Conservation (phyloP, 1,284 basidiomycete genomes). For the Pascua sp. region DNA sequence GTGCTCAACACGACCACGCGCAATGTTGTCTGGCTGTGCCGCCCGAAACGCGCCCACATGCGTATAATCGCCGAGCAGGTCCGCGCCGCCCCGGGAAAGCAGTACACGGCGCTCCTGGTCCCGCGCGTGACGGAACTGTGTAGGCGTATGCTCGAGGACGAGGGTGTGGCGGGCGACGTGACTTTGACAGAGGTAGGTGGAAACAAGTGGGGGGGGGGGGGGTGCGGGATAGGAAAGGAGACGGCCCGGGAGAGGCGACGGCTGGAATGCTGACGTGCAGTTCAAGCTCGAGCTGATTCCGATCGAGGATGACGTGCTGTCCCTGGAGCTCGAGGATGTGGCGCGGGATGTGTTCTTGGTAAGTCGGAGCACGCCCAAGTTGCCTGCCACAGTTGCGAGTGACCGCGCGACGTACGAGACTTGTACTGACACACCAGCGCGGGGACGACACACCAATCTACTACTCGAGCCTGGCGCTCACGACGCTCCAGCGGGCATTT, state of each 20-base stretch:
- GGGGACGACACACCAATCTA: constrained; percentile 90
- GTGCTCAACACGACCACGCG: constrained; percentile 76
- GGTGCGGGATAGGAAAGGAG: no score
- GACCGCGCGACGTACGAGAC: not conserved
- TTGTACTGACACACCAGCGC: constrained; percentile 56
- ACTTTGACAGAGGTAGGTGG: constrained; percentile 61
- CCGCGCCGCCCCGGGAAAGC: constrained; percentile 30
- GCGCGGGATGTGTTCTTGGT: constrained; percentile 85
- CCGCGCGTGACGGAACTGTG: constrained; percentile 84
- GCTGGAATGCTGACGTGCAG: constrained; percentile 13
- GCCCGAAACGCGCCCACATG: constrained; percentile 79
- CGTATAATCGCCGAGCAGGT: constrained; percentile 71
- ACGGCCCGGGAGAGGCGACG: no score
- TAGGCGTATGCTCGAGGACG: constrained; percentile 76
- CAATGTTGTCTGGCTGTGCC: constrained; percentile 89
- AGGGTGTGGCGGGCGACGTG: constrained; percentile 86
- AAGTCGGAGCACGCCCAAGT: constrained; percentile 11
- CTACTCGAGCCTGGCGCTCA: constrained; percentile 80
- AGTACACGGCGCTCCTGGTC: constrained; percentile 84
- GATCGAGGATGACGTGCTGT: constrained; percentile 83
- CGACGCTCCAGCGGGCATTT: constrained; percentile 79
- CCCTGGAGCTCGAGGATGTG: constrained; percentile 75
- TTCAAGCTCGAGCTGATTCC: constrained; percentile 93
- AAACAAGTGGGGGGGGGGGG: not conserved
- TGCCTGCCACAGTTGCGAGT: not conserved